These are phyloP conservation scores for Phlyctochytrium arcticum DNA, from an alignment of 192 early-diverging fungal species.

Conservation along the genomic window DNA sequence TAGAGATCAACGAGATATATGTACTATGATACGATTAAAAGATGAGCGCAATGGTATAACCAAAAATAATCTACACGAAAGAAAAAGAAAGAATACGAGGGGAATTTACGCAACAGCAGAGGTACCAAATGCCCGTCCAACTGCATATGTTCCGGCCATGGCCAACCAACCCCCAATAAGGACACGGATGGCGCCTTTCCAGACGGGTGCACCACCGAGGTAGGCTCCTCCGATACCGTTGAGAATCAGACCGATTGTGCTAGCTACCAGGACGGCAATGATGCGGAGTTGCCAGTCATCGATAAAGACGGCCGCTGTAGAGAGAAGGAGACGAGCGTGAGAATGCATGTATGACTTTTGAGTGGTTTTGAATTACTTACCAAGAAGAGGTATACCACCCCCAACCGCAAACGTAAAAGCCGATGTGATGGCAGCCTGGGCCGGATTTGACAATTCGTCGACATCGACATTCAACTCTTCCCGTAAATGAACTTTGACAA, in stretches of 20 bases:
- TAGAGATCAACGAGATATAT: no score
- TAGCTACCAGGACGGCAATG: conserved; percentile 20
- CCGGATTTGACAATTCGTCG: conserved; percentile 38
- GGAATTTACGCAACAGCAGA: not conserved
- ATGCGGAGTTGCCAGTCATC: not conserved
- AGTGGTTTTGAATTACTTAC: no score
- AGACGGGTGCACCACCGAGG: conserved; percentile 38
- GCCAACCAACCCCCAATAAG: conserved; percentile 37
- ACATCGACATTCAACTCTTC: conserved; percentile 48
- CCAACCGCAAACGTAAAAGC: conserved; percentile 35
- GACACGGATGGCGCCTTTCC: conserved; percentile 40
- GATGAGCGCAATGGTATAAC: no score
- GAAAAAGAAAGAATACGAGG: no score
- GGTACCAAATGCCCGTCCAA: conserved; percentile 27
- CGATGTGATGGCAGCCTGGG: conserved; percentile 32
- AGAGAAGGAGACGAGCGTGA: not conserved
- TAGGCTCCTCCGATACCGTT: conserved; percentile 37
- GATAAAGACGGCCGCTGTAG: conserved; percentile 16
- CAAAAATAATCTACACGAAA: no score
- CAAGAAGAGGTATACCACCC: conserved; percentile 29
- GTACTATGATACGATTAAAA: no score
- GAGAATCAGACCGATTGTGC: conserved; percentile 26
- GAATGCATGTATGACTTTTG: no score
- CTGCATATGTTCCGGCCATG: conserved; percentile 34
- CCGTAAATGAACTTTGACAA: conserved; percentile 39